Evolutionary conservation across 495 filamentous ascomycete species (phyloP).

Genomic region (Mycothermus thermophilus): DNA sequence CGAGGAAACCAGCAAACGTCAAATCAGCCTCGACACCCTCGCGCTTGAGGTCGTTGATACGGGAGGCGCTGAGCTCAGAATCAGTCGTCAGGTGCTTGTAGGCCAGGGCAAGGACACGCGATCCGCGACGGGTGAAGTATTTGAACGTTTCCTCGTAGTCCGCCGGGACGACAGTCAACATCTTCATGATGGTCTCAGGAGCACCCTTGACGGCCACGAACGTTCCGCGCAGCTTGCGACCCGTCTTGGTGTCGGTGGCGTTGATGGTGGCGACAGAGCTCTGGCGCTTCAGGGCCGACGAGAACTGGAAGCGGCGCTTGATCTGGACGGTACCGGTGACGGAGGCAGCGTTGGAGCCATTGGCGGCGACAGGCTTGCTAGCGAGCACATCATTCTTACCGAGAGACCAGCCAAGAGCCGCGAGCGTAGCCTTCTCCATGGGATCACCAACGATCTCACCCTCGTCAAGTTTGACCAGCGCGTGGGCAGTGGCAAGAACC

Average conservation of each 20-base stretch:
- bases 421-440: conserved; percentile 94
- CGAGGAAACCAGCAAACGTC: conserved; percentile 86
- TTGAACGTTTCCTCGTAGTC: conserved; percentile 98
- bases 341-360: conserved; percentile 32
- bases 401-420: conserved; percentile 78
- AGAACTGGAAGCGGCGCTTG: conserved; percentile 96
- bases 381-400: conserved; percentile 74
- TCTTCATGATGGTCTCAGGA: conserved; percentile 86
- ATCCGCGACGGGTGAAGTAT: conserved; percentile 89
- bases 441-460: conserved; percentile 95
- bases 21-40: conserved; percentile 82
- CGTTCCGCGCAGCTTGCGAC: conserved; percentile 61
- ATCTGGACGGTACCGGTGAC: conserved; percentile 60
- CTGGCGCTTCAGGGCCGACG: conserved; percentile 87
- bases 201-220: conserved; percentile 95
- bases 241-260: conserved; percentile 49
- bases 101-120: conserved; percentile 81
- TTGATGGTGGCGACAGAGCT: conserved; percentile 80
- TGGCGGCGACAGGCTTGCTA: conserved; percentile 33
- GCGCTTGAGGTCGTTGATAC: conserved; percentile 82
- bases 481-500: conserved; percentile 89
- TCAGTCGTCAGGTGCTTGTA: conserved; percentile 82
- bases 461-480: conserved; percentile 88
- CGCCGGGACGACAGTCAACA: conserved; percentile 69
- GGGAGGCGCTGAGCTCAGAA: conserved; percentile 61